Percentiles rank a stretch among this genome's conserved stretches.
Conservation (phyloP, 768 basidiomycete genomes). For the Naganishia onofrii region DNA sequence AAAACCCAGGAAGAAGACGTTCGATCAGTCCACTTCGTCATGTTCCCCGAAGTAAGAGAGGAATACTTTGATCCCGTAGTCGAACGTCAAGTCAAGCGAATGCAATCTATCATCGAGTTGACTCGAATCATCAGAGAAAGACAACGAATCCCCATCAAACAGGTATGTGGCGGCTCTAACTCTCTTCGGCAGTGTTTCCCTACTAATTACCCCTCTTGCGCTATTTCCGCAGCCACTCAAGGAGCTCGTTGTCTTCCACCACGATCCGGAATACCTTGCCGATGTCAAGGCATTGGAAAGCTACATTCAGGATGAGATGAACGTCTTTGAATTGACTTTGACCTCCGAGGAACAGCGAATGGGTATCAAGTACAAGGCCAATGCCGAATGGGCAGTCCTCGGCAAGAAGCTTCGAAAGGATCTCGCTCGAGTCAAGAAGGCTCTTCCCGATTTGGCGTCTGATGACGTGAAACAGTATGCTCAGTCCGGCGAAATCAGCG, state of each 20-base stretch:
- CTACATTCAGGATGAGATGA: conserved; percentile 92
- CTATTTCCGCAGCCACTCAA: conserved; percentile 64
- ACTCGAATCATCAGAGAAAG: conserved; percentile 82
- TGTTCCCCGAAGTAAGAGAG: conserved; percentile 87
- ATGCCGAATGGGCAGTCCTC: conserved; percentile 91
- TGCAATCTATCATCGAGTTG: conserved; percentile 93
- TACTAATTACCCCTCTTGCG: conserved; percentile 31
- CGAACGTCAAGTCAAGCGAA: conserved; percentile 87
- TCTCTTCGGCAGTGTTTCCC: background rate
- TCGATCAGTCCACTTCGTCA: conserved; percentile 90
- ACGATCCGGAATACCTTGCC: conserved; percentile 73
- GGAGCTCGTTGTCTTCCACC: conserved; percentile 90
- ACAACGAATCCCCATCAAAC: conserved; percentile 77
- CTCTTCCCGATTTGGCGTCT: conserved; percentile 73
- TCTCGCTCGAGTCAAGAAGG: conserved; percentile 80
- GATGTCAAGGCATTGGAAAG: conserved; percentile 79
- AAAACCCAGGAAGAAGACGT: conserved; percentile 63
- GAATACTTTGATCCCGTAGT: conserved; percentile 93
- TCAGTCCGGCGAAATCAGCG: conserved; percentile 68
- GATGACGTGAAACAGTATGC: conserved; percentile 77
- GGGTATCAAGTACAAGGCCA: conserved; percentile 83
- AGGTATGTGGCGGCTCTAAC: conserved; percentile 55
- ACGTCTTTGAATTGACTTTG: conserved; percentile 84
- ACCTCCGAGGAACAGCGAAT: conserved; percentile 80
- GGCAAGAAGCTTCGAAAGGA: conserved; percentile 93